Conservation (phyloP, 148 eudicot species). For the Selenicereus undatus region DNA sequence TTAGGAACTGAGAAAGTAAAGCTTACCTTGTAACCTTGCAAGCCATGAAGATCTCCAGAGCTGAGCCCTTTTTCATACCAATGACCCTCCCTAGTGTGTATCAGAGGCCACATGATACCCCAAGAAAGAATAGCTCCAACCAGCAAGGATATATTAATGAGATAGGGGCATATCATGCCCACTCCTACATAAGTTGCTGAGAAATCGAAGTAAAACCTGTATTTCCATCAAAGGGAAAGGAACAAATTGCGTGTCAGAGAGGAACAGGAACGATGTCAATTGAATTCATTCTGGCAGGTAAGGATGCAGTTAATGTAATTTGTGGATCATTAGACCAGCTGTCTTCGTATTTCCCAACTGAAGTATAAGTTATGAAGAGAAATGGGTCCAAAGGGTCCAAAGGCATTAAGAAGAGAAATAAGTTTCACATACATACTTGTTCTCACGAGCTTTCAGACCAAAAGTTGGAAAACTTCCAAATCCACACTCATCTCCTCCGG, state of each 20-base stretch:
- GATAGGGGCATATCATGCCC: conserved; percentile 95
- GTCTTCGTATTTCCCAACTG: no score
- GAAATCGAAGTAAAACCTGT: conserved; percentile 91
- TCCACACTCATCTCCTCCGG: conserved; percentile 70
- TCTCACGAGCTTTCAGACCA: conserved; percentile 67
- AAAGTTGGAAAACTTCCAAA: conserved; percentile 64
- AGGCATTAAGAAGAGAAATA: neutral
- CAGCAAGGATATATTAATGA: conserved; percentile 75
- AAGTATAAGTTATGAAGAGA: neutral
- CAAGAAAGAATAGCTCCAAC: conserved; percentile 83
- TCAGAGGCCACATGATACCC: conserved; percentile 99
- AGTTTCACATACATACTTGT: conserved; percentile 36
- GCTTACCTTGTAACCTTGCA: conserved; percentile 87
- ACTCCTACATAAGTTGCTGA: conserved; percentile 96
- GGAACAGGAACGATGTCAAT: neutral
- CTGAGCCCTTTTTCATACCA: conserved; percentile 48
- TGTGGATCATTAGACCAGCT: no score
- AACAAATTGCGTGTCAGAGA: conserved; percentile 2
- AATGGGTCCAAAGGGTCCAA: neutral
- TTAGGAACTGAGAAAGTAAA: neutral
- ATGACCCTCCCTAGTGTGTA: conserved; percentile 50
- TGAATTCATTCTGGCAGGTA: no score
- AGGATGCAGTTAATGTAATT: no score
- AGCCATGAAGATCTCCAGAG: conserved; percentile 51
- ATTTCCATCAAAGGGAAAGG: neutral